Conservation (phyloP, 345 rosid species). For the Bruguiera gymnorhiza region DNA sequence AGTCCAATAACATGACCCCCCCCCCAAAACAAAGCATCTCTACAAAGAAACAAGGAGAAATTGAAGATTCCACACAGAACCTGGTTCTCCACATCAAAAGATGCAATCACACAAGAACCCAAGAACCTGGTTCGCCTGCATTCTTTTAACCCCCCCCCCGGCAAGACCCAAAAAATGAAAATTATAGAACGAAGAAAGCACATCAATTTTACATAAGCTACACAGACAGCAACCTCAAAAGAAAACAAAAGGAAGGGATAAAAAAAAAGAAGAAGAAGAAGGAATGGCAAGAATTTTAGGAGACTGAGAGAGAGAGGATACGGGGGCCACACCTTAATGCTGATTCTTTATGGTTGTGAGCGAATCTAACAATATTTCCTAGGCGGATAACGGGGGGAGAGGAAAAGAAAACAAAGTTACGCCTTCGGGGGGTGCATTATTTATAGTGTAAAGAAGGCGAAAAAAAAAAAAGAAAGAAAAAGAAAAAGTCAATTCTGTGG, state of each 20-base stretch:
- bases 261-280: background rate
- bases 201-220: background rate
- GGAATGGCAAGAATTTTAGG: too few relatives aligned
- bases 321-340: slow-evolving; percentile 17
- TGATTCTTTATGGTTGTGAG: background rate
- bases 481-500: background rate
- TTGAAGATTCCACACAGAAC: background rate
- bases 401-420: background rate
- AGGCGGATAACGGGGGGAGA: background rate
- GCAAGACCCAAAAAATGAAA: too few relatives aligned
- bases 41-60: background rate
- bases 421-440: rapidly evolving
- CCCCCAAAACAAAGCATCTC: background rate
- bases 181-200: background rate
- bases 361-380: background rate
- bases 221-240: background rate
- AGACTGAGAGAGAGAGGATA: background rate
- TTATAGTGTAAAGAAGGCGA: background rate
- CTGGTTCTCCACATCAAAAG: background rate
- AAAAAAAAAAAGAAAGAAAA: background rate
- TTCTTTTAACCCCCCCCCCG: too few relatives aligned
- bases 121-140: too few relatives aligned
- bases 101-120: background rate
- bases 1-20: too few relatives aligned
- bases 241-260: background rate